A percentile compares a stretch with the other conserved stretches of the same genome.
These are phyloP conservation scores for Amphibolis antarctica DNA, from an alignment of 106 monocot species.

Conservation along the genomic window DNA sequence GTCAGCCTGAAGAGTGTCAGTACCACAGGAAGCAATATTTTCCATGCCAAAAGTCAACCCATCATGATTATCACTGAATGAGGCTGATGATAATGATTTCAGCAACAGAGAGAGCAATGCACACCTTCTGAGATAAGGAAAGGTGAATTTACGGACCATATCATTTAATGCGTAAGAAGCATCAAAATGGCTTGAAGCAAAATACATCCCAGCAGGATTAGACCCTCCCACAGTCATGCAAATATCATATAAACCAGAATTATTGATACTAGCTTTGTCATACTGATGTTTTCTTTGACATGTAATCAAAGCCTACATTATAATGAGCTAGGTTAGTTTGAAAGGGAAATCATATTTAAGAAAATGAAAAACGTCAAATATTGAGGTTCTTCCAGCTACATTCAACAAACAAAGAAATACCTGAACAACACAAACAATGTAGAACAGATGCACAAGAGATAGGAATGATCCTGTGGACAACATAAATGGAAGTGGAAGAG, in stretches of 20 bases:
- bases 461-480: conserved; percentile 49
- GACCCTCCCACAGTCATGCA: conserved; percentile 37
- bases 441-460: conserved; percentile 83
- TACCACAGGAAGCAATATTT: neutral
- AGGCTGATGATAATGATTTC: conserved; percentile 23
- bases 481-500: conserved; percentile 62
- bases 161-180: conserved; percentile 43
- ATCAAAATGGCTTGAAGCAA: conserved; percentile 52
- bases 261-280: conserved; percentile 31
- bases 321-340: conserved; percentile 1
- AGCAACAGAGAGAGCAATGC: conserved; percentile 65
- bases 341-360: neutral
- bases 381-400: neutral
- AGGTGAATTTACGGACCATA: conserved; percentile 60
- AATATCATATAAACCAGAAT: conserved; percentile 42
- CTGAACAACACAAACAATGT: conserved; percentile 71
- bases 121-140: conserved; percentile 82
- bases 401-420: conserved; percentile 17
- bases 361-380: neutral
- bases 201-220: conserved; percentile 35
- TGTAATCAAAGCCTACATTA: conserved; percentile 68
- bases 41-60: conserved; percentile 19
- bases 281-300: conserved; percentile 44
- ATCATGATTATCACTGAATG: conserved; percentile 25
- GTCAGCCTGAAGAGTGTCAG: conserved; percentile 23